phyloP scores from a whole-genome alignment of 257 asterid genomes.

The Nemophila menziesii region DNA sequence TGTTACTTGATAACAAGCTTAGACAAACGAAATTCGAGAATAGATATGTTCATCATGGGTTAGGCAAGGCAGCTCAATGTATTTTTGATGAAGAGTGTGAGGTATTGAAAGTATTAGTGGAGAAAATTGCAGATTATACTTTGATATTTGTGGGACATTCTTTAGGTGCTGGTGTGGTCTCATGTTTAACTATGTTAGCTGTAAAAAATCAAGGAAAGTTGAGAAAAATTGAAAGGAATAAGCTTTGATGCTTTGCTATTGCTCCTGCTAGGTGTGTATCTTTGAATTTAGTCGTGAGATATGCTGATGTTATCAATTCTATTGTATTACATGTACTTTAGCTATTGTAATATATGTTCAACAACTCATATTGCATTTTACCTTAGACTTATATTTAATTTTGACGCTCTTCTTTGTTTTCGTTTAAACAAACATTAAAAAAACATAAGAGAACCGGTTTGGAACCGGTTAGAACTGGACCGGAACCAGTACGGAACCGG shows the following conservation, averaged over 20 bases:
- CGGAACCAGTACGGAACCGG: too few relatives aligned
- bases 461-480: too few relatives aligned
- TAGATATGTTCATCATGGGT: conserved; percentile 86
- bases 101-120: conserved; percentile 42
- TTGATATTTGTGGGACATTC: conserved; percentile 95
- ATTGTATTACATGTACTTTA: conserved; percentile 46
- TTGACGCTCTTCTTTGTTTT: conserved; percentile 8
- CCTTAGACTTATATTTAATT: too few relatives aligned
- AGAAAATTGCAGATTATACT: conserved; percentile 36
- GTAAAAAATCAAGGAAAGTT: conserved; percentile 61
- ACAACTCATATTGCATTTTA: background rate
- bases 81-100: conserved; percentile 59
- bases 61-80: conserved; percentile 77
- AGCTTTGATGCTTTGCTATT: conserved; percentile 85
- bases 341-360: background rate
- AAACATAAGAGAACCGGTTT: too few relatives aligned
- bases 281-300: conserved; percentile 81
- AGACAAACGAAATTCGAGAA: too few relatives aligned
- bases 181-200: conserved; percentile 66
- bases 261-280: conserved; percentile 98
- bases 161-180: conserved; percentile 88
- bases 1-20: conserved; percentile 72
- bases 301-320: conserved; percentile 88
- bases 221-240: conserved; percentile 60
- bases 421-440: too few relatives aligned